Conservation (phyloP, 306 rosid genomes). For the Erythrophleum fordii region DNA sequence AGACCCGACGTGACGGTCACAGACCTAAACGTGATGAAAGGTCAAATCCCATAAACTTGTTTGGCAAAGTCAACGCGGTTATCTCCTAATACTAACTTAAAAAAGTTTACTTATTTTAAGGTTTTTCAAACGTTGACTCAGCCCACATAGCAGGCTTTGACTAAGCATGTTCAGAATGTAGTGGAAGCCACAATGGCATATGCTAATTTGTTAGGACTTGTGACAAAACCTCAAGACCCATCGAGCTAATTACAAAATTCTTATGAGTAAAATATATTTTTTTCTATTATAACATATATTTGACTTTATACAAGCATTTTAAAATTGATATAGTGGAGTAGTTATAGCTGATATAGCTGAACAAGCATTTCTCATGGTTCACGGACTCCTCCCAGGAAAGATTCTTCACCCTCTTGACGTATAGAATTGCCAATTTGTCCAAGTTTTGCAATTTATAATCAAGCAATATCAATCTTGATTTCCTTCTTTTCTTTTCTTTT, state of each 20-base stretch:
- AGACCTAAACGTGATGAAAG: neutral
- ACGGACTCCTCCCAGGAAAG: neutral
- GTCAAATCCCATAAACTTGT: neutral
- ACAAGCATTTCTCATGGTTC: neutral
- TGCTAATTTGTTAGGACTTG: neutral
- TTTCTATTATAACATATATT: too few relatives aligned
- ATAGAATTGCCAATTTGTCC: neutral
- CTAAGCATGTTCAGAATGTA: neutral
- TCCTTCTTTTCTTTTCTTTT: neutral
- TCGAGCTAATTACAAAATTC: neutral
- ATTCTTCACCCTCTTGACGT: neutral
- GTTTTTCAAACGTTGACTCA: neutral
- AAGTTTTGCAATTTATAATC: neutral
- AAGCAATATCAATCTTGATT: neutral
- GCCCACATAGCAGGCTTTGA: neutral
- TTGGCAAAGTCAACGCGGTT: neutral
- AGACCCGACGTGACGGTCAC: neutral
- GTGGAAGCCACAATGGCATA: conserved; percentile 26
- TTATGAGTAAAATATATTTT: too few relatives aligned
- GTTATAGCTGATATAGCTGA: neutral
- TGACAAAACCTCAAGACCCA: neutral
- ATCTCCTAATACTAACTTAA: neutral
- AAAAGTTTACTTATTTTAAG: neutral
- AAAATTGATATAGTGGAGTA: neutral
- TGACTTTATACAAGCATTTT: neutral